Evolutionary conservation across 164 flowering plant genomes (phyloP).

Genomic region (Pachysandra terminalis): DNA sequence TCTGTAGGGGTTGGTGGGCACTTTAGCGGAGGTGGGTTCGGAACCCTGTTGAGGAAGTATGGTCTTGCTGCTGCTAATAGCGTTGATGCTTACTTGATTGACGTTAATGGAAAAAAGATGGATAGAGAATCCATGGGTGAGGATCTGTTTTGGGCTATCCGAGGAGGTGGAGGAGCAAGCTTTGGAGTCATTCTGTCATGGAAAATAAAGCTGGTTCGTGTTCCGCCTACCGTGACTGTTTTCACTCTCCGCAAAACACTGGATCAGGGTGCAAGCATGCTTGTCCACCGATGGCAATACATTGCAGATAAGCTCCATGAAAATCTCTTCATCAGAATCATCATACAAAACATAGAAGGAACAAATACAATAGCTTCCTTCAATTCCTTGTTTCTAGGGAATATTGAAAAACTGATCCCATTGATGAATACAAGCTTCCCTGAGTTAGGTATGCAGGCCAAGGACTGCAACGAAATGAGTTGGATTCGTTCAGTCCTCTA

Average conservation of each 20-base stretch:
- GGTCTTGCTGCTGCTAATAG: not conserved
- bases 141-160: not conserved
- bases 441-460: slow-evolving; percentile 23
- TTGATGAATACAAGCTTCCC: slow-evolving; percentile 33
- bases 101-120: not conserved
- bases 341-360: not conserved
- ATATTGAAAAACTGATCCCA: slow-evolving; percentile 12
- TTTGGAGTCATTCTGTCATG: not conserved
- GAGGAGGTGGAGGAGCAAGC: not conserved
- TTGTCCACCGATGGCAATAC: not conserved
- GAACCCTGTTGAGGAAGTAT: not conserved
- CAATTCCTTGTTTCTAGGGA: slow-evolving; percentile 30
- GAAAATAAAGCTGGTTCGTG: not conserved
- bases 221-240: not conserved
- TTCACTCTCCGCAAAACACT: not conserved
- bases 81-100: not conserved
- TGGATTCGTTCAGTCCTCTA: slow-evolving; percentile 35
- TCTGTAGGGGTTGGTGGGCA: too few species aligned
- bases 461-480: slow-evolving; percentile 33
- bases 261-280: slow-evolving; percentile 6
- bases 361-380: slow-evolving; percentile 11
- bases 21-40: not conserved
- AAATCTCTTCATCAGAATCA: slow-evolving; percentile 13
- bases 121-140: not conserved
- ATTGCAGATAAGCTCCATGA: too few species aligned